These are phyloP conservation scores for Wolfiporia cocos DNA, from an alignment of 1,284 basidiomycete species.

Conservation along the genomic window DNA sequence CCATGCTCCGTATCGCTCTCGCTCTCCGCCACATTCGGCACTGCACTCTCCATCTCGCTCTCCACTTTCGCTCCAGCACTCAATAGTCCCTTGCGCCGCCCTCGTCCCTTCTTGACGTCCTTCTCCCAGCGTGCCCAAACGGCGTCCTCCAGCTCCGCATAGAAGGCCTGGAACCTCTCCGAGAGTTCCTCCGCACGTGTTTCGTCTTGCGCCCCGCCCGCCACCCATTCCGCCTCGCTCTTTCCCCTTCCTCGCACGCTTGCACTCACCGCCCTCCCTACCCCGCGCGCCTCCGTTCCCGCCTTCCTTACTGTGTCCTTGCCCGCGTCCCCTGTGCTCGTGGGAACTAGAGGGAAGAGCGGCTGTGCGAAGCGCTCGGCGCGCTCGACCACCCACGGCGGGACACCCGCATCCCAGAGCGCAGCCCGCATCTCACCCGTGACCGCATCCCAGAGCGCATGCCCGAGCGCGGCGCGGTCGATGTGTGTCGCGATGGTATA, in stretches of 20 bases:
- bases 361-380: slow-evolving; percentile 46
- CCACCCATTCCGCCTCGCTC: slow-evolving; percentile 3
- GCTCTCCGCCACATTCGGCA: slow-evolving; percentile 11
- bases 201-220: background rate
- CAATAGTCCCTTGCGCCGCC: slow-evolving; percentile 11
- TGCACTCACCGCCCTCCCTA: background rate
- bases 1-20: slow-evolving; percentile 25
- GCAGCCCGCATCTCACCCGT: slow-evolving; percentile 51
- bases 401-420: slow-evolving; percentile 32
- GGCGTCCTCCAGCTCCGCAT: slow-evolving; percentile 52
- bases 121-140: slow-evolving; percentile 28
- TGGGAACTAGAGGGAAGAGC: slow-evolving; percentile 15
- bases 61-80: slow-evolving; percentile 20
- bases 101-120: slow-evolving; percentile 11
- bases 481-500: slow-evolving; percentile 52
- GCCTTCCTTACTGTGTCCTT: slow-evolving; percentile 1
- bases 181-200: slow-evolving; percentile 36
- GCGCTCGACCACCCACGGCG: slow-evolving; percentile 61
- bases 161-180: slow-evolving; percentile 70
- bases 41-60: slow-evolving; percentile 11
- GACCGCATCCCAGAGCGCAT: slow-evolving; percentile 52
- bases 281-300: background rate
- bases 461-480: slow-evolving; percentile 50
- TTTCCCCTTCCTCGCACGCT: background rate
- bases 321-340: background rate